These are phyloP conservation scores for Trichoderma afroharzianum DNA, from an alignment of 2,329 filamentous ascomycete species.

Conservation along the genomic window DNA sequence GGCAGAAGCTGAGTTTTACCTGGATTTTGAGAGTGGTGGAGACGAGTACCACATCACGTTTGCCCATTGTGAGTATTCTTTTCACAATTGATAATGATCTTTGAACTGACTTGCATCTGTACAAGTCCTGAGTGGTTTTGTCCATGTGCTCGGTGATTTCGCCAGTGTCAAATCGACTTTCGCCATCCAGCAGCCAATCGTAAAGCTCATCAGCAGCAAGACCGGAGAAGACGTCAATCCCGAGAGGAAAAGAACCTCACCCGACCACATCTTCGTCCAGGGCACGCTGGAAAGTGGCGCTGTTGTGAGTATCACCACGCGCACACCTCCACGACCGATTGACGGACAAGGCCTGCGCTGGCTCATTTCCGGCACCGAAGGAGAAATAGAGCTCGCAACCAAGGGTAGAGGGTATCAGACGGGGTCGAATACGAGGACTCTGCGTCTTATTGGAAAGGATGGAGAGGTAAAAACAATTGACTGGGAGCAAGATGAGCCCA, in stretches of 20 bases:
- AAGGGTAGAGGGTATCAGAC: slow-evolving; percentile 32
- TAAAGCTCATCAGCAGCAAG: slow-evolving; percentile 22
- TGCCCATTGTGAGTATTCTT: slow-evolving; percentile 4
- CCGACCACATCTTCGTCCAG: slow-evolving; percentile 35
- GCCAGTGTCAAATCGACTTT: slow-evolving; percentile 23
- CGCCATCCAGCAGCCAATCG: slow-evolving; percentile 22
- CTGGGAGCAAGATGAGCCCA: slow-evolving; percentile 56
- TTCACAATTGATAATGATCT: too few species aligned
- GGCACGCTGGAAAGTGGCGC: slow-evolving; percentile 30
- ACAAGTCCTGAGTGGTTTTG: slow-evolving; percentile 21
- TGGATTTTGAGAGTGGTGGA: slow-evolving; percentile 25
- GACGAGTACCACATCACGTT: slow-evolving; percentile 25
- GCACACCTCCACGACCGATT: slow-evolving; percentile 19
- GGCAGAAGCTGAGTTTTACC: slow-evolving; percentile 23
- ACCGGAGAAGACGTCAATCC: slow-evolving; percentile 25
- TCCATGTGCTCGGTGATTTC: neutral
- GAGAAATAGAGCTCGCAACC: slow-evolving; percentile 31
- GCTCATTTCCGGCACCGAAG: slow-evolving; percentile 36
- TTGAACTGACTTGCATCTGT: neutral
- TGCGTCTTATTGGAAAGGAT: slow-evolving; percentile 22
- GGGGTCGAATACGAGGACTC: neutral
- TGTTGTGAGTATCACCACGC: slow-evolving; percentile 27
- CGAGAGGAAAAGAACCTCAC: slow-evolving; percentile 25
- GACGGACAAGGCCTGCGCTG: slow-evolving; percentile 28
- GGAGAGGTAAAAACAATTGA: slow-evolving; percentile 24